Conservation (phyloP, 257 asterid species). For the Nicotiana tomentosiformis region DNA sequence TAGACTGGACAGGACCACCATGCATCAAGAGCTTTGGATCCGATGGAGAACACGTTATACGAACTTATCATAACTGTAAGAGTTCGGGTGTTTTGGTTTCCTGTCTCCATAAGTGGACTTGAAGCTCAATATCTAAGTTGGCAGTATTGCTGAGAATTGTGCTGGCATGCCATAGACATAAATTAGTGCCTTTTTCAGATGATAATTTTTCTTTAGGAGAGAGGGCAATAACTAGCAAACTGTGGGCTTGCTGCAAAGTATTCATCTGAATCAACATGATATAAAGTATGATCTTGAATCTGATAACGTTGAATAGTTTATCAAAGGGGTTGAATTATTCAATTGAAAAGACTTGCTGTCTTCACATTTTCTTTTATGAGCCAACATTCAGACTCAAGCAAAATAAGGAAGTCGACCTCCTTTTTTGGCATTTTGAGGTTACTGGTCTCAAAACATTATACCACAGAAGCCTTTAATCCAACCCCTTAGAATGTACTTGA, state of each 20-base stretch:
- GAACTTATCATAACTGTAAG: background rate
- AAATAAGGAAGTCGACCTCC: background rate
- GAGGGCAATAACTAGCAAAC: background rate
- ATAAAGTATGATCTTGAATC: background rate
- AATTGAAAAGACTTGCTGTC: background rate
- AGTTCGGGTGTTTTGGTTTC: background rate
- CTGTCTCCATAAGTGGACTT: background rate
- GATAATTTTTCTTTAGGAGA: background rate
- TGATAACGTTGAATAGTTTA: background rate
- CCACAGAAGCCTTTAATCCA: too few species aligned
- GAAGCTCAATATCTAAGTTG: background rate
- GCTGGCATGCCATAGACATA: background rate
- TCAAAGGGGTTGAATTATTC: background rate
- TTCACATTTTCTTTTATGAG: background rate
- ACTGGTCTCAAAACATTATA: too few species aligned
- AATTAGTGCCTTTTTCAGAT: background rate
- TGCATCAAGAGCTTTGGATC: background rate
- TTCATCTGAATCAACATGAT: background rate
- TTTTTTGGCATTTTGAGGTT: too few species aligned
- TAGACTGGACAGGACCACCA: background rate
- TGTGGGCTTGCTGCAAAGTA: background rate
- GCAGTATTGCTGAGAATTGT: background rate
- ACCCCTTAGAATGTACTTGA: background rate
- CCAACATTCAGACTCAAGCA: background rate
- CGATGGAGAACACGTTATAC: background rate